Conservation (phyloP, 371 early-diverging fungal genomes). For the Smittium mucronatum region DNA sequence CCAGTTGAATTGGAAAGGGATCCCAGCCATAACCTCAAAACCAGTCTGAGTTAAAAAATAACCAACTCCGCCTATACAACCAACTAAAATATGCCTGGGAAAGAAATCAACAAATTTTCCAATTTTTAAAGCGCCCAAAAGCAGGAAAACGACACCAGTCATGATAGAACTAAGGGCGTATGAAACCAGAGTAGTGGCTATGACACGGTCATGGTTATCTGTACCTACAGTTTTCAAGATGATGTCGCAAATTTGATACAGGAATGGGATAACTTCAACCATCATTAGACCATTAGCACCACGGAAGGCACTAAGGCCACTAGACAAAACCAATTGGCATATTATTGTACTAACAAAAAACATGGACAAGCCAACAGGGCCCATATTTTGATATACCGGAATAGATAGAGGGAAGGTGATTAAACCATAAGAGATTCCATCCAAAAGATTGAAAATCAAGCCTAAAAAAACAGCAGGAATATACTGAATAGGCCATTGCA, state of each 20-base stretch:
- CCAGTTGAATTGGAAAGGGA: constrained; percentile 40
- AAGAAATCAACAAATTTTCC: constrained; percentile 80
- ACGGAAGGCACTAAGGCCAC: constrained; percentile 72
- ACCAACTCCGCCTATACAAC: constrained; percentile 90
- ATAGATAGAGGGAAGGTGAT: constrained; percentile 81
- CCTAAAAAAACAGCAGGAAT: constrained; percentile 86
- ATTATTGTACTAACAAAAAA: constrained; percentile 71
- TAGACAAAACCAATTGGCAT: constrained; percentile 68
- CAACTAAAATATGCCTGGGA: constrained; percentile 89
- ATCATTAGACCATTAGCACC: constrained; percentile 93
- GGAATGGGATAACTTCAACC: constrained; percentile 46
- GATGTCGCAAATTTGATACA: constrained; percentile 66
- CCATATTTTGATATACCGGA: constrained; percentile 61
- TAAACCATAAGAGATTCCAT: constrained; percentile 84
- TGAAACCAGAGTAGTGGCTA: constrained; percentile 81
- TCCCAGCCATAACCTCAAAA: constrained; percentile 69
- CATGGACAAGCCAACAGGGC: constrained; percentile 87
- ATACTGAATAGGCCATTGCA: constrained; percentile 36
- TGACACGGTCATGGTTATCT: constrained; percentile 44
- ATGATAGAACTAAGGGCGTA: constrained; percentile 71
- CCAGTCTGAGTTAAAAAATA: constrained; percentile 86
- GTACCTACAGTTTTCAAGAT: constrained; percentile 47
- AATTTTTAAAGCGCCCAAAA: constrained; percentile 69
- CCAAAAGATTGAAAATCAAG: constrained; percentile 76
- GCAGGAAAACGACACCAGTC: constrained; percentile 75